Evolutionary conservation across 140 eudicot genomes (phyloP).

Genomic region (Bidens hawaiensis): DNA sequence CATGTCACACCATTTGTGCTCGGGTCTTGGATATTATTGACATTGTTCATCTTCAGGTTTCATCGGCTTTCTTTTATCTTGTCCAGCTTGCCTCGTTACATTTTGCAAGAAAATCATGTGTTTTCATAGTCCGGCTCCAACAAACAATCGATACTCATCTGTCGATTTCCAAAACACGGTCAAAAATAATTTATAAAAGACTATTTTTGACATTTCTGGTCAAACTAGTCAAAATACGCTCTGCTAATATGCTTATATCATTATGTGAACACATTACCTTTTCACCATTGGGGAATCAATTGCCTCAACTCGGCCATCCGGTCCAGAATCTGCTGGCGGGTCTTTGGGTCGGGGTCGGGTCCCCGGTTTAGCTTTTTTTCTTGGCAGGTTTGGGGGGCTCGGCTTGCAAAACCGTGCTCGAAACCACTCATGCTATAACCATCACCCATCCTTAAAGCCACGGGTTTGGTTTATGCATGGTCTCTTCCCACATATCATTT

Average conservation of each 20-base stretch:
- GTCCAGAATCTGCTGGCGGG: slow-evolving; percentile 76
- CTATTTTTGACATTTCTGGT: background rate
- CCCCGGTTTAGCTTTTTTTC: slow-evolving; percentile 85
- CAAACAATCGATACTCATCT: slow-evolving; percentile 95
- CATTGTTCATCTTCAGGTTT: slow-evolving; percentile 45
- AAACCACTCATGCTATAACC: slow-evolving; percentile 37
- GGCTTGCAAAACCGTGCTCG: slow-evolving; percentile 34
- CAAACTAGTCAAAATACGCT: too few relatives aligned
- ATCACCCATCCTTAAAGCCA: slow-evolving; percentile 39
- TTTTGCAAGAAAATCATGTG: slow-evolving; percentile 74
- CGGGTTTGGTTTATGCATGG: slow-evolving; percentile 21
- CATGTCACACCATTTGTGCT: slow-evolving; percentile 61
- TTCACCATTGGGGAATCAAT: slow-evolving; percentile 76
- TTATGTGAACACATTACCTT: slow-evolving; percentile 45
- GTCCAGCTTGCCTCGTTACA: slow-evolving; percentile 49
- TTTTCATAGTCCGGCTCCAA: slow-evolving; percentile 78
- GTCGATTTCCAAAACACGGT: slow-evolving; percentile 23
- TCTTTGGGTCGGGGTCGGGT: slow-evolving; percentile 85
- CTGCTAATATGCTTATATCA: too few relatives aligned
- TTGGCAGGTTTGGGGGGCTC: slow-evolving; percentile 44
- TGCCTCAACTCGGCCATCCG: slow-evolving; percentile 82
- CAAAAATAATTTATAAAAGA: background rate
- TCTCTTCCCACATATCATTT: slow-evolving; percentile 33
- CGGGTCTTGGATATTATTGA: slow-evolving; percentile 15
- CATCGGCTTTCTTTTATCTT: slow-evolving; percentile 42